A percentile compares a stretch with the other conserved stretches of the same genome.
These are phyloP conservation scores for Barnettozyma salicaria DNA, from an alignment of 805 yeast species.

Conservation along the genomic window DNA sequence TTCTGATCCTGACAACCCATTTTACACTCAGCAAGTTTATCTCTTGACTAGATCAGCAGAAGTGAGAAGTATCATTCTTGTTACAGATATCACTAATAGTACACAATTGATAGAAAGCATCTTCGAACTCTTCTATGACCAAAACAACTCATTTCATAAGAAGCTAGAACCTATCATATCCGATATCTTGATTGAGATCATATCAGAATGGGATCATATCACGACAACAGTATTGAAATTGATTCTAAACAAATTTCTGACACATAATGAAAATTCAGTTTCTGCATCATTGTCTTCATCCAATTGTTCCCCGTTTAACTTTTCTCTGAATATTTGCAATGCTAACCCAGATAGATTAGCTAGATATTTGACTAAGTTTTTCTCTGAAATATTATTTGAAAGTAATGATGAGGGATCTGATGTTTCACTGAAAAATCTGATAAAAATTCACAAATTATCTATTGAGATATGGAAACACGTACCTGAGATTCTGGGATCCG, in stretches of 20 bases:
- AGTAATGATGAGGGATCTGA: constrained; percentile 23
- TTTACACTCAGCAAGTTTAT: constrained; percentile 56
- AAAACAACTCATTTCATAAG: constrained; percentile 41
- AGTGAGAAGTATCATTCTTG: constrained; percentile 64
- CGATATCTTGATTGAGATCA: constrained; percentile 68
- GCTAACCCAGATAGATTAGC: constrained; percentile 68
- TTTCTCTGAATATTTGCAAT: constrained; percentile 63
- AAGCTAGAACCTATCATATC: constrained; percentile 56
- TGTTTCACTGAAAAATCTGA: constrained; percentile 36
- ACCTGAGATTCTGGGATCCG: constrained; percentile 68
- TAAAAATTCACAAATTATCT: constrained; percentile 56
- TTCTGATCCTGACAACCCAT: constrained; percentile 50
- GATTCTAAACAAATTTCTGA: constrained; percentile 58
- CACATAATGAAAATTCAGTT: constrained; percentile 20
- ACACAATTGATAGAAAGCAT: constrained; percentile 45
- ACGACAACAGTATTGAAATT: constrained; percentile 55
- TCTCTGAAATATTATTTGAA: constrained; percentile 66
- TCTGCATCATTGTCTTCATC: constrained; percentile 16
- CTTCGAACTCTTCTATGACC: constrained; percentile 58
- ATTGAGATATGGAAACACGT: constrained; percentile 69
- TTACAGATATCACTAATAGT: constrained; percentile 68
- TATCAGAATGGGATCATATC: constrained; percentile 62
- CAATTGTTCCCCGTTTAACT: constrained; percentile 48
- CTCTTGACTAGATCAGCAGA: constrained; percentile 65
- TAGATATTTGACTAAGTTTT: constrained; percentile 68